These are phyloP conservation scores for Stellera chamaejasme DNA, from an alignment of 345 rosid species.

Conservation along the genomic window DNA sequence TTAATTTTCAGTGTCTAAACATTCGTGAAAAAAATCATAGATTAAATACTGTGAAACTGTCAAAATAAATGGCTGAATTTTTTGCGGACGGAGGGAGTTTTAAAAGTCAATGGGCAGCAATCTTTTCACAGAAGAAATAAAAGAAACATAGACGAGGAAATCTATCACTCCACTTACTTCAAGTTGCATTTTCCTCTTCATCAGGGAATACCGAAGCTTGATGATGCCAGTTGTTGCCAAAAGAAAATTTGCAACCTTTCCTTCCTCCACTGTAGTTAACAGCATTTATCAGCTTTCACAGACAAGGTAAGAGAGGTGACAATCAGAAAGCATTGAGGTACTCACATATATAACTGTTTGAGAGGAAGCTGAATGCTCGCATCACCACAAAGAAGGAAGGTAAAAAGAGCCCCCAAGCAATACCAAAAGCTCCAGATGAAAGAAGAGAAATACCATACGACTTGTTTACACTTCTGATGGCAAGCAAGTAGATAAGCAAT, in stretches of 20 bases:
- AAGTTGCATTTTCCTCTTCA: constrained; percentile 37
- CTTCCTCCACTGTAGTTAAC: constrained; percentile 79
- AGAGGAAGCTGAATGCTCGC: constrained; percentile 85
- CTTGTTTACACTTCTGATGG: constrained; percentile 31
- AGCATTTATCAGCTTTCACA: background rate
- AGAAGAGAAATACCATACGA: constrained; percentile 15
- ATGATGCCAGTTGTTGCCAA: constrained; percentile 75
- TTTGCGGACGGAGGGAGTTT: too few species aligned
- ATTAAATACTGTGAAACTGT: too few species aligned
- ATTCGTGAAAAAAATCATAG: too few species aligned
- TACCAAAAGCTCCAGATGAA: constrained; percentile 25
- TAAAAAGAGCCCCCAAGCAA: constrained; percentile 36
- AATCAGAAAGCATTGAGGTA: constrained; percentile 17
- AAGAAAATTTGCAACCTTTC: constrained; percentile 86
- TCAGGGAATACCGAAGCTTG: constrained; percentile 52
- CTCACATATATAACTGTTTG: constrained; percentile 92
- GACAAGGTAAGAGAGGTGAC: constrained; percentile 9
- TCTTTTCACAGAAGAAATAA: background rate
- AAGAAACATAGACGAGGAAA: background rate
- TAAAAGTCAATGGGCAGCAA: too few species aligned
- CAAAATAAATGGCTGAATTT: too few species aligned
- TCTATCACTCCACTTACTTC: constrained; percentile 53
- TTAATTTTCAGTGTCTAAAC: too few species aligned
- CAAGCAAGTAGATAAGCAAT: constrained; percentile 33
- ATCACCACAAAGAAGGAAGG: constrained; percentile 42